A percentile compares a stretch with the other conserved stretches of the same genome.
Evolutionary conservation across 768 basidiomycete genomes (phyloP).

Genomic region (Naematelia aurantialba): DNA sequence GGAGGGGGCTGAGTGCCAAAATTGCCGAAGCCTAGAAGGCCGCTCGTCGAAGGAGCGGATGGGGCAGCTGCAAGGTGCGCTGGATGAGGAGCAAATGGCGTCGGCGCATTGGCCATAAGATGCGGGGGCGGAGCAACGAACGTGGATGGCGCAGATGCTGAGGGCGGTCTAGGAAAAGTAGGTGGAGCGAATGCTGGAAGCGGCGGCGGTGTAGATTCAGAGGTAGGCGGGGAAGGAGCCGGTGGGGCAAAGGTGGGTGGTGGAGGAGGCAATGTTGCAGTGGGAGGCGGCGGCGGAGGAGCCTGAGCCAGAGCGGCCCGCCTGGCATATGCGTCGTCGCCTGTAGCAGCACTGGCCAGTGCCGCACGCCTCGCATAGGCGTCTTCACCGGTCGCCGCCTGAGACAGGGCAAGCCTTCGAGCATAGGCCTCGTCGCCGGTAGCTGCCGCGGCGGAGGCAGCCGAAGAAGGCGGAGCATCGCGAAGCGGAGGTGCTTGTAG

Average conservation of each 20-base stretch:
- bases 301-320: conserved; percentile 34
- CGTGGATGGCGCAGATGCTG: not conserved
- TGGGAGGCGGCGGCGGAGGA: not conserved
- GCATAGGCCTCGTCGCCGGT: conserved; percentile 44
- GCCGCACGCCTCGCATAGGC: conserved; percentile 27
- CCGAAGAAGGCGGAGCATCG: conserved; percentile 10
- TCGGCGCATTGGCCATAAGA: conserved; percentile 4
- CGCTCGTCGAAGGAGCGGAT: not conserved
- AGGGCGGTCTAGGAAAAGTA: conserved; percentile 3
- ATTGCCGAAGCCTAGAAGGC: conserved; percentile 6
- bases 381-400: conserved; percentile 18
- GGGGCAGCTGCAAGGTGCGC: not conserved
- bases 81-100: not conserved
- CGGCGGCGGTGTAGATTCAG: not conserved
- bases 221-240: conserved; percentile 5
- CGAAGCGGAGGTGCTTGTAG: conserved; percentile 13
- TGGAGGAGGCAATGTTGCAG: conserved; percentile 3
- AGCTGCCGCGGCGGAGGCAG: no score
- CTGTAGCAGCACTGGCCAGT: conserved; percentile 25
- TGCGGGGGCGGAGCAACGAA: conserved; percentile 7
- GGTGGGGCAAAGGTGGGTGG: not conserved
- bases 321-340: conserved; percentile 40
- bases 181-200: conserved; percentile 10
- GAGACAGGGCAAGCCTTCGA: conserved; percentile 33
- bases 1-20: conserved; percentile 1